These are phyloP conservation scores for Epichloe gansuensis DNA, from an alignment of 2,329 filamentous ascomycete species.

Conservation along the genomic window DNA sequence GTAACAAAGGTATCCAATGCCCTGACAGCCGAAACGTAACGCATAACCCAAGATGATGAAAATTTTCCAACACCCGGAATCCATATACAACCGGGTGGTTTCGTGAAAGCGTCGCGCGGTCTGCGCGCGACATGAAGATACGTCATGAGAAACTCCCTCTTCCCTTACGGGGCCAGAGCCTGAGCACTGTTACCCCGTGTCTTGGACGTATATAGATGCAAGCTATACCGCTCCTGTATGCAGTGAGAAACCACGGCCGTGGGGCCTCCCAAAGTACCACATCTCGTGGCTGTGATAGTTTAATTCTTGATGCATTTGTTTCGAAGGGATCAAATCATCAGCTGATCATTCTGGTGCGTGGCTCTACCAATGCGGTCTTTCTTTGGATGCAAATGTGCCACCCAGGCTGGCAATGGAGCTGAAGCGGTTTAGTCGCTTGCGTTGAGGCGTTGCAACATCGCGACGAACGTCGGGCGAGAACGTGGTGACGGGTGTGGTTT, in stretches of 20 bases:
- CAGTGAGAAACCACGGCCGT: neutral
- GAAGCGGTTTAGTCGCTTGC: slow-evolving; percentile 42
- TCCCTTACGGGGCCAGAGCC: neutral
- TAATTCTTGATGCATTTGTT: neutral
- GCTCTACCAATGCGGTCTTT: slow-evolving; percentile 24
- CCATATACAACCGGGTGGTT: neutral
- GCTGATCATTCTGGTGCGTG: slow-evolving; percentile 29
- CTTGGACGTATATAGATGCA: neutral
- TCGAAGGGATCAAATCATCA: slow-evolving; percentile 9
- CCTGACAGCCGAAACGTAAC: neutral
- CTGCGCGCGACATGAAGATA: neutral
- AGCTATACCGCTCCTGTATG: neutral
- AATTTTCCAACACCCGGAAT: neutral
- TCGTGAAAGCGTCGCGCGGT: neutral
- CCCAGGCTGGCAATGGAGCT: slow-evolving; percentile 45
- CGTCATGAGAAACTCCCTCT: neutral
- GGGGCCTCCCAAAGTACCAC: neutral
- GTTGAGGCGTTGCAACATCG: slow-evolving; percentile 19
- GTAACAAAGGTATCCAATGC: slow-evolving; percentile 2
- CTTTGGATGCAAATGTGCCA: slow-evolving; percentile 21
- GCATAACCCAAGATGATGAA: slow-evolving; percentile 1
- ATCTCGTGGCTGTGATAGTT: neutral
- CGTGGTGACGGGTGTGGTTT: slow-evolving; percentile 7
- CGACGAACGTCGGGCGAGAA: slow-evolving; percentile 14
- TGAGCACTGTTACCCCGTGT: neutral